Conservation (phyloP, 345 rosid species). For the Clarkia xantiana region DNA sequence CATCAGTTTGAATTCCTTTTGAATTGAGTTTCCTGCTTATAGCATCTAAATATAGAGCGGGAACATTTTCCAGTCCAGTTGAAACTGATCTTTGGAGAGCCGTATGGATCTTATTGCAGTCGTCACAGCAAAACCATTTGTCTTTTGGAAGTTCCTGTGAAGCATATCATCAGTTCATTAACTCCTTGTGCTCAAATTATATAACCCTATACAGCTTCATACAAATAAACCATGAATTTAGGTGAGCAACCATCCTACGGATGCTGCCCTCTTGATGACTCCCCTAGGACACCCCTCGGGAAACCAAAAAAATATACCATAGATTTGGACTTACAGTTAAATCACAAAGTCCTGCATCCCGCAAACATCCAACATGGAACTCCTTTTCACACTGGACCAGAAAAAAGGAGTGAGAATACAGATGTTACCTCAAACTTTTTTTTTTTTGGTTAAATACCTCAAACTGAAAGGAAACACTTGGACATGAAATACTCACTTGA, state of each 20-base stretch:
- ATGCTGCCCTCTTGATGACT: too few relatives aligned
- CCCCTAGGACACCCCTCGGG: too few relatives aligned
- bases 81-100: slow-evolving; percentile 52
- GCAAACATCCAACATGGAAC: slow-evolving; percentile 75
- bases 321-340: slow-evolving; percentile 45
- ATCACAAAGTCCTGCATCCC: slow-evolving; percentile 57
- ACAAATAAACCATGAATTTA: too few relatives aligned
- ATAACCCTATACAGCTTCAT: not conserved
- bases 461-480: slow-evolving; percentile 2
- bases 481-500: slow-evolving; percentile 46
- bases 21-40: slow-evolving; percentile 53
- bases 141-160: slow-evolving; percentile 67
- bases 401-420: slow-evolving; percentile 5
- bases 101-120: slow-evolving; percentile 53
- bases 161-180: slow-evolving; percentile 7
- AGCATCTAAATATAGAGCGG: slow-evolving; percentile 30
- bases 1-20: slow-evolving; percentile 47
- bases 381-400: slow-evolving; percentile 72
- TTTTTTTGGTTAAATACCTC: too few relatives aligned
- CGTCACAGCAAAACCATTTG: slow-evolving; percentile 83
- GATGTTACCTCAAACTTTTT: slow-evolving; percentile 2
- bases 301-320: not conserved
- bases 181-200: not conserved
- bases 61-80: slow-evolving; percentile 40
- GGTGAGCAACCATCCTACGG: too few relatives aligned